These are phyloP conservation scores for Leccinum variicolor DNA, from an alignment of 768 basidiomycete genomes.

Conservation along the genomic window DNA sequence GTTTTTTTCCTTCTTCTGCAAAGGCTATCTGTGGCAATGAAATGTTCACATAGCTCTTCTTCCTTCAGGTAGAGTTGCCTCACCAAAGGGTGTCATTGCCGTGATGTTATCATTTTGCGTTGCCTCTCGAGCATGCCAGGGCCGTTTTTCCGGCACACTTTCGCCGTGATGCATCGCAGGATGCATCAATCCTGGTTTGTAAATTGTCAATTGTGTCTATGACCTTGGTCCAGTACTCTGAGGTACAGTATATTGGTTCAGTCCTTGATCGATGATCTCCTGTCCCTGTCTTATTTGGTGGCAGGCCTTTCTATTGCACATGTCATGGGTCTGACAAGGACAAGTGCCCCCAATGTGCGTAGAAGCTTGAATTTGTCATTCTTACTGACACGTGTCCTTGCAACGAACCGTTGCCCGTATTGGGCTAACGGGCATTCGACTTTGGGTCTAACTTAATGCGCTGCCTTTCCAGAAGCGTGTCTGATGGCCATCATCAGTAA, in stretches of 20 bases:
- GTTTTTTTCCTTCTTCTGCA: slow-evolving; percentile 1
- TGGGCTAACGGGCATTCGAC: background rate
- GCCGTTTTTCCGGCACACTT: slow-evolving; percentile 8
- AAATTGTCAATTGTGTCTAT: background rate
- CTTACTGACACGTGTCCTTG: slow-evolving; percentile 8
- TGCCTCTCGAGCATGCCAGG: slow-evolving; percentile 2
- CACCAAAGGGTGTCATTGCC: slow-evolving; percentile 1
- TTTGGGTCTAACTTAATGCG: background rate
- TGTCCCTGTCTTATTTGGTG: slow-evolving; percentile 1
- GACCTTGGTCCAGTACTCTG: slow-evolving; percentile 10
- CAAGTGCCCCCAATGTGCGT: background rate
- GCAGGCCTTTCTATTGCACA: background rate
- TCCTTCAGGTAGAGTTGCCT: slow-evolving; percentile 1
- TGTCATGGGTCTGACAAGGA: background rate
- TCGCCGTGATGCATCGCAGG: slow-evolving; percentile 9
- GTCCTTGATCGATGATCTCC: slow-evolving; percentile 4
- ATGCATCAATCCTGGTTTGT: slow-evolving; percentile 14
- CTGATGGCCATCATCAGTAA: slow-evolving; percentile 6
- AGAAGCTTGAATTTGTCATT: background rate
- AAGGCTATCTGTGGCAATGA: slow-evolving; percentile 13
- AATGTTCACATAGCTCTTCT: background rate
- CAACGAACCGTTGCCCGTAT: background rate
- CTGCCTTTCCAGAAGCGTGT: slow-evolving; percentile 4
- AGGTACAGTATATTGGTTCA: slow-evolving; percentile 10
- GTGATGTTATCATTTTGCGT: slow-evolving; percentile 14